A percentile compares a stretch with the other conserved stretches of the same genome.
Conservation (phyloP, 2,329 filamentous ascomycete species). For the Aspergillus unguis region DNA sequence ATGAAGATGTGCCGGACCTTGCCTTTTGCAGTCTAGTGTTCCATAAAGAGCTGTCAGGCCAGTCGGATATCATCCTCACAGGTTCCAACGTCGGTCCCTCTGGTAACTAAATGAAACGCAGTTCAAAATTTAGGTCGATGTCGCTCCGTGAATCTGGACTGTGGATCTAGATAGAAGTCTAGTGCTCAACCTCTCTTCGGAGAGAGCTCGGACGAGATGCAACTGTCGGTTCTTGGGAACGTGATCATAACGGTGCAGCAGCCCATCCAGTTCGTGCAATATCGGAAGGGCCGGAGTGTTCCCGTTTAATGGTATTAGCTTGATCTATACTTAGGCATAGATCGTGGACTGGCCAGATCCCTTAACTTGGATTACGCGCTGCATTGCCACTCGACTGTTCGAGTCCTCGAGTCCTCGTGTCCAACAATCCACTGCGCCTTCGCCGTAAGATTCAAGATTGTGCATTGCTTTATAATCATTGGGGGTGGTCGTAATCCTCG, state of each 20-base stretch:
- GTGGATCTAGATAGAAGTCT: background rate
- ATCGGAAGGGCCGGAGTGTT: no score
- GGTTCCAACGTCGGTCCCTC: slow-evolving; percentile 1
- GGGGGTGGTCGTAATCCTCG: background rate
- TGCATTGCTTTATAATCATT: background rate
- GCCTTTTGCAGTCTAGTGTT: background rate
- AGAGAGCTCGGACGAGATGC: background rate
- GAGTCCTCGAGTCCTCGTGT: background rate
- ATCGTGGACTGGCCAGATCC: no score
- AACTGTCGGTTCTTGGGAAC: no score
- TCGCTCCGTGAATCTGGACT: background rate
- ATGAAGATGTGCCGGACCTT: background rate
- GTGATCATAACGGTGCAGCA: no score
- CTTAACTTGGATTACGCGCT: background rate
- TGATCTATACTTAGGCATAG: no score
- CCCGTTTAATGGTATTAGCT: no score
- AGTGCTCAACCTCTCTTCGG: no score
- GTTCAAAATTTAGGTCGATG: background rate
- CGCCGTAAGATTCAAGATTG: background rate
- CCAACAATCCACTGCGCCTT: background rate
- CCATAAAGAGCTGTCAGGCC: background rate
- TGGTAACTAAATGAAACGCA: slow-evolving; percentile 2
- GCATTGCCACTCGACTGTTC: background rate
- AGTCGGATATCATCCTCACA: background rate
- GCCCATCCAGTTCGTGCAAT: no score